These are phyloP conservation scores for Clavispora fructus DNA, from an alignment of 805 yeast species.

Conservation along the genomic window DNA sequence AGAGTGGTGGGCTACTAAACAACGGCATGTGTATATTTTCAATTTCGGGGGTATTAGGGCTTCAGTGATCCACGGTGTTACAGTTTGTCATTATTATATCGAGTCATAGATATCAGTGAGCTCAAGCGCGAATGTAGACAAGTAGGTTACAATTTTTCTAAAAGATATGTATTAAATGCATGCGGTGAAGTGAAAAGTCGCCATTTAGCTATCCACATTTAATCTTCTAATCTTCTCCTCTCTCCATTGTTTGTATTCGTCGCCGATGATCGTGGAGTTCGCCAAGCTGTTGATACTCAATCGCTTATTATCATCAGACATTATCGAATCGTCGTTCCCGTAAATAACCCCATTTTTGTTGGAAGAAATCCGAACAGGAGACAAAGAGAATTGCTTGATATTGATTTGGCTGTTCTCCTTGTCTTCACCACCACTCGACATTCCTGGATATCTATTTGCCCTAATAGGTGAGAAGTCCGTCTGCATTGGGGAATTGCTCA, in stretches of 20 bases:
- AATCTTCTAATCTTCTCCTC: conserved; percentile 27
- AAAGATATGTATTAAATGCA: neutral
- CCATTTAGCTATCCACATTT: conserved; percentile 1
- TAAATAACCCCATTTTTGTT: conserved; percentile 2
- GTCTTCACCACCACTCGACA: conserved; percentile 1
- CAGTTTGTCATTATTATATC: neutral
- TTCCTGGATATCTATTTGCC: neutral
- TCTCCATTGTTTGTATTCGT: conserved; percentile 38
- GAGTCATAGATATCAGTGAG: neutral
- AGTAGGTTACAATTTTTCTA: neutral
- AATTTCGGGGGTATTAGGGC: neutral
- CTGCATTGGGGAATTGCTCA: neutral
- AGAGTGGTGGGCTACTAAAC: conserved; percentile 14
- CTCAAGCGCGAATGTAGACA: neutral
- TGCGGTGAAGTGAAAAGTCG: neutral
- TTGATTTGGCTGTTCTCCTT: conserved; percentile 11
- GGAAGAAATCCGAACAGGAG: conserved; percentile 12
- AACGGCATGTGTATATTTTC: conserved; percentile 1
- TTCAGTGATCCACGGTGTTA: neutral
- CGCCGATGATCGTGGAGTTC: conserved; percentile 35
- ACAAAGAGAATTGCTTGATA: conserved; percentile 3
- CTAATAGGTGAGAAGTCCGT: conserved; percentile 1
- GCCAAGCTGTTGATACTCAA: conserved; percentile 24
- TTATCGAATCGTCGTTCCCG: neutral
- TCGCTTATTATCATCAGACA: conserved; percentile 3